Evolutionary conservation across 129 eudicot genomes (phyloP).

Genomic region (Logfia minima): DNA sequence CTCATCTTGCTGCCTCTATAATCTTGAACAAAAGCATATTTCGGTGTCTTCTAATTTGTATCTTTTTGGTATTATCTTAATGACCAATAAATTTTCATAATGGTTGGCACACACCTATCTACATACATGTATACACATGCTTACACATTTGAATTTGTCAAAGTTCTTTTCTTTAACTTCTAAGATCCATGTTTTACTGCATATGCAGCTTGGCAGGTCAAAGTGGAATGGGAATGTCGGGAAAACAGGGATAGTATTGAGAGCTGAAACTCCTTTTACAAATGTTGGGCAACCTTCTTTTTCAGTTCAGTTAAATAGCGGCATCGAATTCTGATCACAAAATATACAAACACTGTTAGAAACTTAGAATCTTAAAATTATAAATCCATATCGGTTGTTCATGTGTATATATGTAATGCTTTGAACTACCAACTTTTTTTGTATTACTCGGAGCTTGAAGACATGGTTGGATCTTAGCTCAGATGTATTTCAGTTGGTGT

Average conservation of each 20-base stretch:
- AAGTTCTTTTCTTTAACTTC: neutral
- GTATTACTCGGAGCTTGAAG: conserved; percentile 15
- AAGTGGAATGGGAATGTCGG: conserved; percentile 96
- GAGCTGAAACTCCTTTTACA: conserved; percentile 78
- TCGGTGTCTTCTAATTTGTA: neutral
- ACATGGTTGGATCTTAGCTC: conserved; percentile 9
- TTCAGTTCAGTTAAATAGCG: conserved; percentile 82
- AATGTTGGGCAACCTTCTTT: conserved; percentile 58
- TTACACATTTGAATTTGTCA: neutral
- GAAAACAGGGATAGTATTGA: conserved; percentile 69
- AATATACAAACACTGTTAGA: neutral
- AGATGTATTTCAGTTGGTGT: conserved; percentile 12
- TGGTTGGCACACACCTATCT: neutral
- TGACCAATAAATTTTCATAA: neutral
- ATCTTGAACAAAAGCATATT: neutral
- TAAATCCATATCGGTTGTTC: conserved; percentile 15
- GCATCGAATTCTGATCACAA: conserved; percentile 65
- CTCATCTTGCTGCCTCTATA: neutral
- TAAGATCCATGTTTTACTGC: conserved; percentile 6
- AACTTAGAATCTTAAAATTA: conserved; percentile 42
- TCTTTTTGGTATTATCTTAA: neutral
- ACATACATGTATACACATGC: neutral
- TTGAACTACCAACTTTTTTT: conserved; percentile 18
- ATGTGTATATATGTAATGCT: conserved; percentile 18
- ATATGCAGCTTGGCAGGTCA: conserved; percentile 76